phyloP scores from a whole-genome alignment of 306 rosid species.

The Biancaea sappan region DNA sequence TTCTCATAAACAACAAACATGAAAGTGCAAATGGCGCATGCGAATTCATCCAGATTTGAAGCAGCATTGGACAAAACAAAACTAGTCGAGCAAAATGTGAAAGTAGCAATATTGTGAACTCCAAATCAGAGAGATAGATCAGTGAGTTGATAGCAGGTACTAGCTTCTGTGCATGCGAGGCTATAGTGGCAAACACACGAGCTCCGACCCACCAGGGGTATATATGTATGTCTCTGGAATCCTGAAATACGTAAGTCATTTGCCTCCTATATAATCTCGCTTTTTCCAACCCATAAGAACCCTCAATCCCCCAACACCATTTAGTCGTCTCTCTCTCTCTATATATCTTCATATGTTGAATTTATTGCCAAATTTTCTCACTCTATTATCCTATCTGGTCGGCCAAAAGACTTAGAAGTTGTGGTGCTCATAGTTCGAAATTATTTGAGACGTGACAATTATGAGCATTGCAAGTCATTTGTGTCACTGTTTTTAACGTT shows the following conservation, averaged over 20 bases:
- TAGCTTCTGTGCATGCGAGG: neutral
- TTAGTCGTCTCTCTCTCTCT: neutral
- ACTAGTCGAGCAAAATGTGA: too few relatives aligned
- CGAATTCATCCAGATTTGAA: too few relatives aligned
- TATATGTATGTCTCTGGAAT: neutral
- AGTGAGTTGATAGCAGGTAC: neutral
- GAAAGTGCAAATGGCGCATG: too few relatives aligned
- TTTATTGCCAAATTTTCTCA: slow-evolving; percentile 1
- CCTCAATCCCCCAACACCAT: slow-evolving; percentile 33
- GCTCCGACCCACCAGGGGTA: neutral
- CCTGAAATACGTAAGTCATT: slow-evolving; percentile 17
- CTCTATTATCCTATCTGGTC: slow-evolving; percentile 31
- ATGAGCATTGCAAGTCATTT: slow-evolving; percentile 16
- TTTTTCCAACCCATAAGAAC: slow-evolving; percentile 7
- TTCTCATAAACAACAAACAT: too few relatives aligned
- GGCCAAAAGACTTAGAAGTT: slow-evolving; percentile 33
- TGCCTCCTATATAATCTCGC: neutral
- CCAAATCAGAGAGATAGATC: neutral
- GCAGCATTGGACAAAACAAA: too few relatives aligned
- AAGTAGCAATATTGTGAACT: neutral
- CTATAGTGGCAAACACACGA: slow-evolving; percentile 15
- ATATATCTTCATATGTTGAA: neutral
- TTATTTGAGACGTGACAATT: slow-evolving; percentile 28
- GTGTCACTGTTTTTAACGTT: slow-evolving; percentile 14
- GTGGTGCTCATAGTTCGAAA: slow-evolving; percentile 32